These are phyloP conservation scores for Vigna unguiculata DNA, from an alignment of 306 rosid species.

Conservation along the genomic window DNA sequence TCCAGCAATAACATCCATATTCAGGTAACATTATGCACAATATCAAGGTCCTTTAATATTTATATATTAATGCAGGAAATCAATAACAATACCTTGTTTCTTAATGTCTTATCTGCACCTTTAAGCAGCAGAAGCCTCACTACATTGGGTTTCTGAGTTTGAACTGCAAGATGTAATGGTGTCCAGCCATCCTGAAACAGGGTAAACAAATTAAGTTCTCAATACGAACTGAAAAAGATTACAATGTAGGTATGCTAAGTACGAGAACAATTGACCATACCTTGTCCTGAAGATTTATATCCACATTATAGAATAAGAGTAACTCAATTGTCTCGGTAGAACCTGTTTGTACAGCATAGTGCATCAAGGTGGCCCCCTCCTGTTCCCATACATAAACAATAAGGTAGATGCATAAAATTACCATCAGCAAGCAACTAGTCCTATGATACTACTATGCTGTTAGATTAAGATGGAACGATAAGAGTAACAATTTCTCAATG, in stretches of 20 bases:
- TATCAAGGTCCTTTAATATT: constrained; percentile 2
- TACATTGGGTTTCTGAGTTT: constrained; percentile 75
- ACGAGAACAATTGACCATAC: constrained; percentile 50
- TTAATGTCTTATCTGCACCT: constrained; percentile 83
- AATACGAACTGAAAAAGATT: constrained; percentile 21
- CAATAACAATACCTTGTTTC: constrained; percentile 67
- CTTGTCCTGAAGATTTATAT: constrained; percentile 81
- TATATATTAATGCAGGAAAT: not conserved
- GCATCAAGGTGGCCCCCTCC: constrained; percentile 96
- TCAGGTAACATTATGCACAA: not conserved
- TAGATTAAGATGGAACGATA: constrained; percentile 12
- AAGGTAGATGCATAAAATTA: constrained; percentile 19
- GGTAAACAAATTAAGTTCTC: constrained; percentile 30
- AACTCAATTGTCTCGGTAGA: constrained; percentile 78
- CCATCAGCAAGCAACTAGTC: constrained; percentile 22
- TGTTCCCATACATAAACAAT: constrained; percentile 52
- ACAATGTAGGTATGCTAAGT: constrained; percentile 21
- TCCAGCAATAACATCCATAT: constrained; percentile 12
- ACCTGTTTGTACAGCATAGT: constrained; percentile 90
- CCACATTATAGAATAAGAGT: constrained; percentile 80
- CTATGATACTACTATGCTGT: not conserved
- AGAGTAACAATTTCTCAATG: constrained; percentile 5
- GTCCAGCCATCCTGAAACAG: constrained; percentile 88
- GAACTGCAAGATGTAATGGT: constrained; percentile 92
- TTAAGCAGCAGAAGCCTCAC: constrained; percentile 84